Evolutionary conservation across 495 filamentous ascomycete genomes (phyloP).

Genomic region (Hypoxylon cercidicola): DNA sequence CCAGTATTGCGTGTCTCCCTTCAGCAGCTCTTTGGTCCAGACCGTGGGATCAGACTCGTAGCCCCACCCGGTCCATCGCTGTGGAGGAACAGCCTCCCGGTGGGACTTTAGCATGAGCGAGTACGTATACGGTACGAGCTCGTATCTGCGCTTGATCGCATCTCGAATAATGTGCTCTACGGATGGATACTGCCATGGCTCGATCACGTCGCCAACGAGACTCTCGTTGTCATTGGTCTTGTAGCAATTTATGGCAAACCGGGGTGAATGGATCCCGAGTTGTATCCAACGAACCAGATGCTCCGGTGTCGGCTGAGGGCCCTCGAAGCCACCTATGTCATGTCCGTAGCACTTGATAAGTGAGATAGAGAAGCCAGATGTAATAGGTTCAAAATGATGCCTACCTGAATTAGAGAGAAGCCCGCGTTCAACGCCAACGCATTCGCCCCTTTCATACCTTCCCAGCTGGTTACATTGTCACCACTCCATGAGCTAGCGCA

Average conservation of each 20-base stretch:
- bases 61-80: slow-evolving; percentile 76
- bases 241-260: slow-evolving; percentile 80
- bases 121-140: slow-evolving; percentile 75
- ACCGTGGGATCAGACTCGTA: slow-evolving; percentile 71
- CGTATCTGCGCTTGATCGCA: slow-evolving; percentile 73
- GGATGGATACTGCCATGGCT: slow-evolving; percentile 77
- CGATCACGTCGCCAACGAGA: slow-evolving; percentile 72
- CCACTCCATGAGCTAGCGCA: slow-evolving; percentile 74
- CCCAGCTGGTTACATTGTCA: slow-evolving; percentile 73
- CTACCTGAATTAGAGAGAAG: slow-evolving; percentile 68
- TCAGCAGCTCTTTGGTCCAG: slow-evolving; percentile 63
- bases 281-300: slow-evolving; percentile 77
- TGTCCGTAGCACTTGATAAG: slow-evolving; percentile 68
- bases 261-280: slow-evolving; percentile 72
- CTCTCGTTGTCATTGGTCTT: slow-evolving; percentile 72
- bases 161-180: slow-evolving; percentile 67
- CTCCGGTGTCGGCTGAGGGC: slow-evolving; percentile 73
- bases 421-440: slow-evolving; percentile 72
- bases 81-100: slow-evolving; percentile 65
- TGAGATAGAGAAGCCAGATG: slow-evolving; percentile 9
- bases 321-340: slow-evolving; percentile 79
- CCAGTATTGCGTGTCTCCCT: slow-evolving; percentile 75
- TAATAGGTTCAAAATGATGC: not conserved
- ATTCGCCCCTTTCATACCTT: slow-evolving; percentile 73
- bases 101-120: slow-evolving; percentile 69